These are phyloP conservation scores for Dioscorea zingiberensis DNA, from an alignment of 106 monocot species.

Conservation along the genomic window DNA sequence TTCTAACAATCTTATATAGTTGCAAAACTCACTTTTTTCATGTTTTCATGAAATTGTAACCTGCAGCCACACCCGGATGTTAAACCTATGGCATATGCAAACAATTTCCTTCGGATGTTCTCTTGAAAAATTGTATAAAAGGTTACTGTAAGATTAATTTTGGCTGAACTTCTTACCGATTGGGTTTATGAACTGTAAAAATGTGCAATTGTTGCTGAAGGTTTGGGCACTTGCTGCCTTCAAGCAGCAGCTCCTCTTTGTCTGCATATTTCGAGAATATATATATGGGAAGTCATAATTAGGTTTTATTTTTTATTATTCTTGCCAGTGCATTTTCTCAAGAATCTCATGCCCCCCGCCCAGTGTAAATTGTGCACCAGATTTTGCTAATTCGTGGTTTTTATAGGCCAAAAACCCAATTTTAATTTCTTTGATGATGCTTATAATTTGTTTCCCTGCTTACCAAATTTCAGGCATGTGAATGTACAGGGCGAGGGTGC, in stretches of 20 bases:
- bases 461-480: too few relatives aligned
- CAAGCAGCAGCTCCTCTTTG: not conserved
- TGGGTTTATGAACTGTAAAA: not conserved
- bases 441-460: too few relatives aligned
- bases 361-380: too few relatives aligned
- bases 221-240: not conserved
- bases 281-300: not conserved
- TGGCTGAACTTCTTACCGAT: not conserved
- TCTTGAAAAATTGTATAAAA: conserved; percentile 33
- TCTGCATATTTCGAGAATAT: not conserved
- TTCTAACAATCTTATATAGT: too few relatives aligned
- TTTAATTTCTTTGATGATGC: too few relatives aligned
- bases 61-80: conserved; percentile 97
- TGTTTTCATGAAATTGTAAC: not conserved
- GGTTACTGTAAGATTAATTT: not conserved
- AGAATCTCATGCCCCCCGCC: not conserved
- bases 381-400: too few relatives aligned
- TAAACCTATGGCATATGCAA: conserved; percentile 98
- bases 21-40: not conserved
- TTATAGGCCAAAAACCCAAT: too few relatives aligned
- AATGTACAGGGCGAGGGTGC: too few relatives aligned
- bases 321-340: not conserved
- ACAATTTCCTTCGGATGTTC: conserved; percentile 81
- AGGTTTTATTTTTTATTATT: not conserved
- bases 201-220: not conserved